These are phyloP conservation scores for Scedosporium dehoogii DNA, from an alignment of 2,329 filamentous ascomycete species.

Conservation along the genomic window DNA sequence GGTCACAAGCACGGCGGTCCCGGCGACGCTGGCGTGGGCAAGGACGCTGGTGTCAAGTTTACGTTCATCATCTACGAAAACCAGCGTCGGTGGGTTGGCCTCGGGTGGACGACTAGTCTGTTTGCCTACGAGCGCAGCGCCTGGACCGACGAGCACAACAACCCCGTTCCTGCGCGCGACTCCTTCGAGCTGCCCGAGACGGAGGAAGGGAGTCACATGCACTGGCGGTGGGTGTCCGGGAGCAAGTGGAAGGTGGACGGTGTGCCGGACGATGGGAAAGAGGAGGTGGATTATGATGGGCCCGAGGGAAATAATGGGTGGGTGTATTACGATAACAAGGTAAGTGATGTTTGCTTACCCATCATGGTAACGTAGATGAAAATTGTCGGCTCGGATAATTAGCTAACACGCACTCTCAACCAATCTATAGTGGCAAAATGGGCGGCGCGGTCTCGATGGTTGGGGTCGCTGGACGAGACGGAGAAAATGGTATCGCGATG, in stretches of 20 bases:
- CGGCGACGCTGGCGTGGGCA: constrained; percentile 30
- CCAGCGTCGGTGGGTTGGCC: constrained; percentile 84
- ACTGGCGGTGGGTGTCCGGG: constrained; percentile 70
- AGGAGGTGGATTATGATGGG: constrained; percentile 39
- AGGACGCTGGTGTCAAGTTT: constrained; percentile 69
- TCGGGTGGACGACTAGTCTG: constrained; percentile 88
- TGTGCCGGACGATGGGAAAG: constrained; percentile 40
- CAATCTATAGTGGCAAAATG: constrained; percentile 67
- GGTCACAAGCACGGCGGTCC: constrained; percentile 24
- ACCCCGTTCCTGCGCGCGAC: constrained; percentile 65
- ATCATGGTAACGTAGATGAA: neutral
- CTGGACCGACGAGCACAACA: constrained; percentile 96
- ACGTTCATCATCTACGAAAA: constrained; percentile 97
- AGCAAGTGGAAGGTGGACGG: constrained; percentile 84
- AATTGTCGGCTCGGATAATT: neutral
- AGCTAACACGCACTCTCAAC: neutral
- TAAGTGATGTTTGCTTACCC: constrained; percentile 24
- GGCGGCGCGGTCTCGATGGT: constrained; percentile 72
- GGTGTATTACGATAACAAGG: constrained; percentile 98
- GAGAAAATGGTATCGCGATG: constrained; percentile 93
- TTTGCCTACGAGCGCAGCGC: constrained; percentile 82
- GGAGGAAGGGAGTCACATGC: constrained; percentile 46
- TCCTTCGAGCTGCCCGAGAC: constrained; percentile 54
- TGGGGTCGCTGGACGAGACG: constrained; percentile 93
- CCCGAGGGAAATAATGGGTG: constrained; percentile 65